phyloP scores from a whole-genome alignment of 192 early-diverging fungal genomes.

The Coemansia sp. region DNA sequence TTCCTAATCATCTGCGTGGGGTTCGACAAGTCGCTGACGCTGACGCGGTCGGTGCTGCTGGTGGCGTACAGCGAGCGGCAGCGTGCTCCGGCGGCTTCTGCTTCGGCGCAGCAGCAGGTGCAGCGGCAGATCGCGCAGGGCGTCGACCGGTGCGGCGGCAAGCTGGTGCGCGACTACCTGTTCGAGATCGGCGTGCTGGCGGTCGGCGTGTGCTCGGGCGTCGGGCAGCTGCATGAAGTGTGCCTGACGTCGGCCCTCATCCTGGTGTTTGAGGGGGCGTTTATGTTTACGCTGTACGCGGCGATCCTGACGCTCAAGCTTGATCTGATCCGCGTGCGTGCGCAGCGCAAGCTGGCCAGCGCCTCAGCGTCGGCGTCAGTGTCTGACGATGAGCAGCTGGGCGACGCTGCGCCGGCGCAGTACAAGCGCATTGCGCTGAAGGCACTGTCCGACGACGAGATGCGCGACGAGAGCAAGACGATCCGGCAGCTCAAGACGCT shows the following conservation, averaged over 20 bases:
- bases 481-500: constrained; percentile 50
- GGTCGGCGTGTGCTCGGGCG: constrained; percentile 72
- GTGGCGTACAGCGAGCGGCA: constrained; percentile 40
- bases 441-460: constrained; percentile 59
- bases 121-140: constrained; percentile 62
- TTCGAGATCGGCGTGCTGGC: constrained; percentile 80
- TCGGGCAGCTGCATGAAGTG: constrained; percentile 76
- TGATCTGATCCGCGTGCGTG: constrained; percentile 62
- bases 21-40: constrained; percentile 80
- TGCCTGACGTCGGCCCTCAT: constrained; percentile 78
- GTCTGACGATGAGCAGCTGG: constrained; percentile 18
- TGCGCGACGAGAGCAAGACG: constrained; percentile 50
- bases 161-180: constrained; percentile 72
- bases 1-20: constrained; percentile 89
- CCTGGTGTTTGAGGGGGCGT: constrained; percentile 74
- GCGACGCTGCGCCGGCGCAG: constrained; percentile 50
- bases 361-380: constrained; percentile 14
- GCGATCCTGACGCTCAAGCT: constrained; percentile 85
- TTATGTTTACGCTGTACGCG: constrained; percentile 84
- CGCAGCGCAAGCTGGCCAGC: constrained; percentile 32
- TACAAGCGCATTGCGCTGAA: constrained; percentile 60
- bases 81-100: constrained; percentile 4
- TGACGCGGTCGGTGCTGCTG: constrained; percentile 79
- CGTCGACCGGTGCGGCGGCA: constrained; percentile 60
- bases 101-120: constrained; percentile 54